Base-by-base conservation (phyloP, 169 alveolate species). In the Perkinsus chesapeaki region DNA sequence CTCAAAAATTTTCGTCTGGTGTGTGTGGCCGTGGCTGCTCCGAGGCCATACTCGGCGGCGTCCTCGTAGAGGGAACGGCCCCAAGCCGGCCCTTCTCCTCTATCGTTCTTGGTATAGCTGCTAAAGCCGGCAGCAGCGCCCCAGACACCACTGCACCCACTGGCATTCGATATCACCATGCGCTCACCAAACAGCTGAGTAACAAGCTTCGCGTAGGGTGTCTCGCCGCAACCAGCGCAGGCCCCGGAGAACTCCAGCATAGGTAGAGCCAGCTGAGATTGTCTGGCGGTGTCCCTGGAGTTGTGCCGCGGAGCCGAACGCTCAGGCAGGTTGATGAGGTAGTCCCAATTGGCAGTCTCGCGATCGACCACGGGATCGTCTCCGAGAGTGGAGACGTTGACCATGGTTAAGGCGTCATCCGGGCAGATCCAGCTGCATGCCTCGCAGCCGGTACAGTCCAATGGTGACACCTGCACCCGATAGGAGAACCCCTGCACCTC, bases 221-320 rank as follows among this genome's bases (percentile, higher is more conserved):
- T 96, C 94, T 96, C 97, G n/a, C 97, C 97, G 82, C 97, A 96
- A n/a, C 97, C 97, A 92, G 94, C 96, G 73, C 97, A 96, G 73
- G 97, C 97, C 20, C 96, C 97, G 37, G 96, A 95, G 94, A 96
- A 96, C 93, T 96, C 97, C 48, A 96, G 93, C 31, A 94, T 91
- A 10, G 97, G 97, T 91, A 94, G 93, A 91, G 92, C 73, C 93
- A 96, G 95, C 94, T 95, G 96, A 27, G 96, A 94, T 39, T 96
- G 96, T 92, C 94, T 95, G 38, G 95, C 95, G 12, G 97, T 94
- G 92, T 73, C 73, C 73, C 95, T 48, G 92, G 92, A 43, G 90
- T 94, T 93, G 90, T 95, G 96, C 91, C 94, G 93, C 0, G 93
- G 93, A 73, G 92, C 92, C 39, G 94, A 95, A 23, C 95, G 93